Conservation (phyloP, 202 grass and related monocot species). For the Zizania palustris region DNA sequence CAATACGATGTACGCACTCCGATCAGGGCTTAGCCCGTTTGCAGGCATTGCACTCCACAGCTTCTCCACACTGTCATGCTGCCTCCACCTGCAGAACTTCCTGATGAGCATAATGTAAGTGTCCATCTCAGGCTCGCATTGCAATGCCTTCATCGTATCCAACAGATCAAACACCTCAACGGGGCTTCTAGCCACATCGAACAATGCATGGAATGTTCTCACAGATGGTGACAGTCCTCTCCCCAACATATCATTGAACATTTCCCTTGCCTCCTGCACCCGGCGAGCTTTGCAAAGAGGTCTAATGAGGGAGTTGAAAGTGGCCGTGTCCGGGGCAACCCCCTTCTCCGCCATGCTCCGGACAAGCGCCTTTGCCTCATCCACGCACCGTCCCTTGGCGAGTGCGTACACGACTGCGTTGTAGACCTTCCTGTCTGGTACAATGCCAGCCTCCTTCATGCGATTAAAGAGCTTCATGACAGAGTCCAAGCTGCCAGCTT, state of each 20-base stretch:
- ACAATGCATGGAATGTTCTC: conserved; percentile 79
- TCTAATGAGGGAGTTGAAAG: conserved; percentile 75
- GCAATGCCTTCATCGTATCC: conserved; percentile 56
- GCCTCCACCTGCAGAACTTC: conserved; percentile 79
- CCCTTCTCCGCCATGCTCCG: conserved; percentile 66
- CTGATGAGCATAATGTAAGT: conserved; percentile 86
- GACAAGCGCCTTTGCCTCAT: conserved; percentile 65
- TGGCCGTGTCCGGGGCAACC: conserved; percentile 53
- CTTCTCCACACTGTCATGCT: conserved; percentile 65
- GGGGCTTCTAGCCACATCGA: conserved; percentile 51
- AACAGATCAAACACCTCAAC: conserved; percentile 67
- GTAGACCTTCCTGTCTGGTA: conserved; percentile 67
- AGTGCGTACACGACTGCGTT: conserved; percentile 73
- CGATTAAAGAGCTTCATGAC: conserved; percentile 77
- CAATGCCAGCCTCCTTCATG: conserved; percentile 68
- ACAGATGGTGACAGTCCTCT: conserved; percentile 61
- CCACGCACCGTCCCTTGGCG: conserved; percentile 63
- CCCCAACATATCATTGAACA: conserved; percentile 70
- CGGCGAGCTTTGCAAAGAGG: conserved; percentile 68
- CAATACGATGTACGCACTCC: conserved; percentile 77
- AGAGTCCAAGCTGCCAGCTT: conserved; percentile 64
- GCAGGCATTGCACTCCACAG: conserved; percentile 72
- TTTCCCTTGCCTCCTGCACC: conserved; percentile 59
- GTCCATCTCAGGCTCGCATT: conserved; percentile 60
- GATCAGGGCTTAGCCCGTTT: conserved; percentile 67